Base-by-base conservation (phyloP, 192 early-diverging fungal species). In the Coemansia furcata region DNA sequence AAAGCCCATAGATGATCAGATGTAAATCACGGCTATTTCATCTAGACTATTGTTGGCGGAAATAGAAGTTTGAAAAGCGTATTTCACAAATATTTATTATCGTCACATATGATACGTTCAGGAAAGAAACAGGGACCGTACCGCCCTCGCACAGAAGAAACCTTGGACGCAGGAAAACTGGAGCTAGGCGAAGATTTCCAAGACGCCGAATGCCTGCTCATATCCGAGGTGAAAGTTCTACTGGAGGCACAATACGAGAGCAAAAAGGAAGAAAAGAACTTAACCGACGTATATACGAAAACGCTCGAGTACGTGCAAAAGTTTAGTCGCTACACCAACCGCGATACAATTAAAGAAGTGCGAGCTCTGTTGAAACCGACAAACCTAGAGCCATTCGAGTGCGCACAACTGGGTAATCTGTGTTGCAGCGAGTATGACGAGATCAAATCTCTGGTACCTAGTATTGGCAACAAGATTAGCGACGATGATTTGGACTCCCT, bases 381-480 rank as follows among this genome's bases (percentile, higher is more conserved):
- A 9, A 73, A 86, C n/a, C 71, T 94, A 65, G 84, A 88, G 46
- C 86, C 88, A 38, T 97, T 95, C 61, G 96, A 98, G 72, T 83
- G 91, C 30, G 94, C 94, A 35, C 94, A 96, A 66, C 75, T 98
- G 42, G 94, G 90, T 9, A 98, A 98, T 72, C 78, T 98, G 47
- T 90, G 92, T 76, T 95, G 94, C 72, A 93, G 93, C 66, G 90
- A 94, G 39, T 87, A 87, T 29, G 96, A 98, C 55, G 96, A 98
- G 78, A 26, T 26, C 23, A 26, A 26, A 26, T 26, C 23, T 26
- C 23, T 26, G 23, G 23, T 26, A 26, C 23, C 94, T 26, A 98
- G 93, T 81, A 85, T 94, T 60, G 85, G 73, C n/a, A 82, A 76
- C 63, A 90, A 91, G 73, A 89, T 92, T 14, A 85, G 89, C 36